A percentile compares a stretch with the other conserved stretches of the same genome.
phyloP scores from a whole-genome alignment of 441 rosid species.

The Raphanus hybrid region DNA sequence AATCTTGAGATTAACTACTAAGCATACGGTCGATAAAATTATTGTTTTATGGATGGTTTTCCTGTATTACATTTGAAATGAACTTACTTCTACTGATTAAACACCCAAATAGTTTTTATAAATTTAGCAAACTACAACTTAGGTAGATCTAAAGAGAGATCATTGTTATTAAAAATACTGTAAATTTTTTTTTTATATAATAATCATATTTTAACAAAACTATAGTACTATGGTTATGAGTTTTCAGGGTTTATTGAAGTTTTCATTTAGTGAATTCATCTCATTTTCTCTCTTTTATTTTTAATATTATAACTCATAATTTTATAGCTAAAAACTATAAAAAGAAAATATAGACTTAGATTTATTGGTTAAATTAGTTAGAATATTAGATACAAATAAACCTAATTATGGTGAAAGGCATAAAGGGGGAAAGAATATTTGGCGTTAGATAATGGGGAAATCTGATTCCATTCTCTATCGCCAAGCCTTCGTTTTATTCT shows the following conservation, averaged over 20 bases:
- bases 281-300: background rate
- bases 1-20: background rate
- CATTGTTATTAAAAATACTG: background rate
- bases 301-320: background rate
- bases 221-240: background rate
- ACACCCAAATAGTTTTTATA: background rate
- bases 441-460: constrained; percentile 47
- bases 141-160: background rate
- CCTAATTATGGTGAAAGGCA: constrained; percentile 19
- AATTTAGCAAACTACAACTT: background rate
- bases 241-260: background rate
- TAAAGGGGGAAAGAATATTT: constrained; percentile 37
- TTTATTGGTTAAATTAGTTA: background rate
- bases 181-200: background rate
- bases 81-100: background rate
- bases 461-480: constrained; percentile 62
- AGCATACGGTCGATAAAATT: background rate
- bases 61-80: background rate
- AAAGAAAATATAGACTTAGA: background rate
- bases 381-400: background rate
- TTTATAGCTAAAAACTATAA: background rate
- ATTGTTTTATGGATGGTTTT: background rate
- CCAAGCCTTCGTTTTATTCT: constrained; percentile 46
- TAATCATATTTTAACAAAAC: background rate
- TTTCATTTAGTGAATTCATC: background rate